Conservation (phyloP, 106 monocot species). For the Gastrodia elata region DNA sequence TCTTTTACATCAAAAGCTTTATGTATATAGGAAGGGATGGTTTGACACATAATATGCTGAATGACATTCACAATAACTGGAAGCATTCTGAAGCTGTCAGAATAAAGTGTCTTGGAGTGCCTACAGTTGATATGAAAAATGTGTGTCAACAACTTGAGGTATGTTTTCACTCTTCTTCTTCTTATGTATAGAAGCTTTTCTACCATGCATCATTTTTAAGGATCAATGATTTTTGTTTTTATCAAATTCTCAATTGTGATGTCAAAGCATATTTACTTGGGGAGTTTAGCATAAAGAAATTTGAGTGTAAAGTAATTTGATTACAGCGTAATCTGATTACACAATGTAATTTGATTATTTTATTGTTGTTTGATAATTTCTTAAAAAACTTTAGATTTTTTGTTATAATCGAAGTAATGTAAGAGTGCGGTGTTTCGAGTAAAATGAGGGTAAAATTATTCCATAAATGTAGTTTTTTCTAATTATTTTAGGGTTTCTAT, state of each 20-base stretch:
- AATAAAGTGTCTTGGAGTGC: constrained; percentile 96
- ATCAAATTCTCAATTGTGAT: not conserved
- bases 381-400: too few relatives aligned
- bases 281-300: too few relatives aligned
- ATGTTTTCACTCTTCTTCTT: constrained; percentile 5
- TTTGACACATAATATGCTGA: constrained; percentile 96
- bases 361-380: too few relatives aligned
- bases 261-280: too few relatives aligned
- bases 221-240: not conserved
- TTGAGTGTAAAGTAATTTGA: too few relatives aligned
- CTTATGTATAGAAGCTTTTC: not conserved
- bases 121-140: constrained; percentile 99
- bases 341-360: too few relatives aligned
- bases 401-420: too few relatives aligned
- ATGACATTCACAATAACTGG: constrained; percentile 96
- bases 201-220: not conserved
- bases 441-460: too few relatives aligned
- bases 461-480: too few relatives aligned
- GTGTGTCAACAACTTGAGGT: constrained; percentile 94
- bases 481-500: too few relatives aligned
- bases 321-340: too few relatives aligned
- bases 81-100: constrained; percentile 82
- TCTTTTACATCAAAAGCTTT: not conserved
- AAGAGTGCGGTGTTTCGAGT: too few relatives aligned
- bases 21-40: constrained; percentile 87